Evolutionary conservation across 1,284 basidiomycete genomes (phyloP), one percentile per base, ranked within the genome.

Genomic region (Singerocomus inundabilis): DNA sequence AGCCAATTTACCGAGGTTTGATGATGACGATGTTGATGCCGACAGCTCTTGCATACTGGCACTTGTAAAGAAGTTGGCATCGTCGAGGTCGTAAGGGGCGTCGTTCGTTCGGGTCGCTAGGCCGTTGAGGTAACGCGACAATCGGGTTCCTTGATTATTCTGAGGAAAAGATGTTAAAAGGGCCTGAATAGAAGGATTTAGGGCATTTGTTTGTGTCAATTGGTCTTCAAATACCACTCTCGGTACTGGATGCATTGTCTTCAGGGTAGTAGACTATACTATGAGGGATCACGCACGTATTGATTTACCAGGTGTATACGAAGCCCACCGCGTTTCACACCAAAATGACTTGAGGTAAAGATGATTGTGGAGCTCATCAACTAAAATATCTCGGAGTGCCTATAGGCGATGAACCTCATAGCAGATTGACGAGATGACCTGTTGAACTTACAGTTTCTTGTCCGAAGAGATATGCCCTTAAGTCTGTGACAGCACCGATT

Each of bases 341-440:
- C 94, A 98, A 68, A 93, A 95, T 7, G 89, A 93, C 66, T 97
- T 98, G 51, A 99, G 81, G 69, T 98, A 99, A n/a, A 99, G 72
- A 69, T 99, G 97, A 61, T 87, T 94, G 67, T 99, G 95, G 24
- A 99, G 77, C 66, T 99, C 97, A 58, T 99, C 97, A 15, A 97
- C 78, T 46, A 99, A 72, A 50, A 99, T 97, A 56, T 99, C 95
- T 45, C 89, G 80, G 39, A 98, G 71, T 10, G 90, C 86, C 91
- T 95, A 56, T 37, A 43, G 69, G 33, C 7, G 3, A 44, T 70
- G 31, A 67, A 44, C 24, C 9, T 38, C 15, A 1, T 28, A 25
- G 16, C 8, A 28, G 10, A 42, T 13, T 13, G 21, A 21, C 11
- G 39, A 38, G 28, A 35, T 12, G 12, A 11, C 16, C 6, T 30